Percentiles rank a stretch among this genome's conserved stretches.
These are phyloP conservation scores for Deinandra increscens DNA, from an alignment of 129 eudicot genomes.

Conservation along the genomic window DNA sequence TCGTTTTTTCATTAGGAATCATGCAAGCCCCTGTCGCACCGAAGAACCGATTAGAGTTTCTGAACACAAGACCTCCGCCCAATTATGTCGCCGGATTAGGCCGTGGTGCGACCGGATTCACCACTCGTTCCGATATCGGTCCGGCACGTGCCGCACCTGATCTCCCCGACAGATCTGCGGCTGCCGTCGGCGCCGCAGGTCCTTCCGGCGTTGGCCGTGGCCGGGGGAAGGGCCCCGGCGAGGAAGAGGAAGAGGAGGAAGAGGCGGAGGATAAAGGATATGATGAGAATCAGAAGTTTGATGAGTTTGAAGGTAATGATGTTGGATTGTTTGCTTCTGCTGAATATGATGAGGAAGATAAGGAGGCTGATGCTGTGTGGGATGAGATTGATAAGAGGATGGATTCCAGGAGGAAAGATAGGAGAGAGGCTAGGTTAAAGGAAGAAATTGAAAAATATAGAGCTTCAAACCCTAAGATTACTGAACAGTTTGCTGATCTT, in stretches of 20 bases:
- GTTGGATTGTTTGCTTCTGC: constrained; percentile 93
- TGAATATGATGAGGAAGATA: constrained; percentile 91
- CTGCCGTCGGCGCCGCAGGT: constrained; percentile 46
- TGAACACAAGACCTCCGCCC: constrained; percentile 75
- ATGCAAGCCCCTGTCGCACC: constrained; percentile 85
- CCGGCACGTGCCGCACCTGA: constrained; percentile 97
- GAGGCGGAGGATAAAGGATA: constrained; percentile 85
- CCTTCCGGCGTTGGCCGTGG: constrained; percentile 66
- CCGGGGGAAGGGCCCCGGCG: constrained; percentile 52
- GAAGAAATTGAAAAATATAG: constrained; percentile 87
- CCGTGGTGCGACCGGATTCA: constrained; percentile 97
- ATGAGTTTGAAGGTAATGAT: constrained; percentile 96
- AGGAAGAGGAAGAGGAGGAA: constrained; percentile 67
- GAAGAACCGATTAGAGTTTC: constrained; percentile 55
- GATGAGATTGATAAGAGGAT: constrained; percentile 79
- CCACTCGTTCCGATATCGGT: constrained; percentile 95
- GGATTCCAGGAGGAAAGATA: constrained; percentile 88
- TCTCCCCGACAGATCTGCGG: constrained; percentile 71
- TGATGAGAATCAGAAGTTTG: constrained; percentile 92
- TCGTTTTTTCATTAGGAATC: constrained; percentile 35
- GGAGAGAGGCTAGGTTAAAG: constrained; percentile 85
- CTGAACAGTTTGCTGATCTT: constrained; percentile 90
- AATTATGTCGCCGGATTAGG: constrained; percentile 94
- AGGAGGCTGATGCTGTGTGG: constrained; percentile 92
- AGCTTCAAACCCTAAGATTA: constrained; percentile 82